A percentile compares a stretch with the other conserved stretches of the same genome.
These are phyloP conservation scores for Geranomyces variabilis DNA, from an alignment of 192 early-diverging fungal species.

Conservation along the genomic window DNA sequence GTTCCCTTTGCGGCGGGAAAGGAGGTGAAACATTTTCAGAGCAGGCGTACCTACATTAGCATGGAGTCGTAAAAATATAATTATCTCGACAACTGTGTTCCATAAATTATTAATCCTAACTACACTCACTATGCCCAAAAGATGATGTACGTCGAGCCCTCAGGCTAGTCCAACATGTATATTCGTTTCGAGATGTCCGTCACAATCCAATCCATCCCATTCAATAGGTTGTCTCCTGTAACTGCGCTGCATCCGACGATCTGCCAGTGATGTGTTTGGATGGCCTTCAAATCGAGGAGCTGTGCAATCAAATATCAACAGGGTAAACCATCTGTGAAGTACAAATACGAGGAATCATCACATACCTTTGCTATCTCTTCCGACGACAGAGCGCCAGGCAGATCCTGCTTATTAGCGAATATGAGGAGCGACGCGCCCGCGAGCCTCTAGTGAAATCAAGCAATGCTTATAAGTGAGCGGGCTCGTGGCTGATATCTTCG, in stretches of 20 bases:
- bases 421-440: conserved; percentile 92
- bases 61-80: too few species aligned
- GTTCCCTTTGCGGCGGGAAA: too few species aligned
- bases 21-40: too few species aligned
- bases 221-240: conserved; percentile 79
- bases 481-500: too few species aligned
- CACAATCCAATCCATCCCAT: conserved; percentile 94
- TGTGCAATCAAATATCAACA: conserved; percentile 24
- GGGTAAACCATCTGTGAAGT: neutral
- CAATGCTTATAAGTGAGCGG: neutral
- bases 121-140: too few species aligned
- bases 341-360: neutral
- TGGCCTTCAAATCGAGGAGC: conserved; percentile 69
- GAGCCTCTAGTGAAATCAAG: conserved; percentile 58
- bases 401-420: conserved; percentile 98
- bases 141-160: neutral
- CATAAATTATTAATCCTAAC: too few species aligned
- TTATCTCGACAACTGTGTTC: too few species aligned
- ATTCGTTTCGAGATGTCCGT: conserved; percentile 87
- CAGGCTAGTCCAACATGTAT: conserved; percentile 55
- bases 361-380: conserved; percentile 73
- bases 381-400: conserved; percentile 75
- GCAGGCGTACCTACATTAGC: too few species aligned
- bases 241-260: conserved; percentile 91
- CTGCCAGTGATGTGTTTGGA: conserved; percentile 90